phyloP scores from a whole-genome alignment of 108 stramenopile genomes.

The Fistulifera solaris region DNA sequence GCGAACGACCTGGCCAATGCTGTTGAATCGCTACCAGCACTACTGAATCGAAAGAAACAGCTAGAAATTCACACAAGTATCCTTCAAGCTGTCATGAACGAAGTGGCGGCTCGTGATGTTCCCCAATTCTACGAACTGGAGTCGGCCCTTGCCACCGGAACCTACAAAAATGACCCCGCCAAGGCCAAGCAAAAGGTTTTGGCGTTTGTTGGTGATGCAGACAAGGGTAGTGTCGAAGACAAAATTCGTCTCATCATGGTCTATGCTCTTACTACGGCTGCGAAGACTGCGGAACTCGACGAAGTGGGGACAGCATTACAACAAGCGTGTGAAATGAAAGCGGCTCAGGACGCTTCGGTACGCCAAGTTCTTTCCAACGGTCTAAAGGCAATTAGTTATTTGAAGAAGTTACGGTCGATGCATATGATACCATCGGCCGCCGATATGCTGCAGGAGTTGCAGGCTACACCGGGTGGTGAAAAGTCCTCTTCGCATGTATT shows the following conservation, averaged over 20 bases:
- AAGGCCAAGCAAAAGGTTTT: constrained; percentile 75
- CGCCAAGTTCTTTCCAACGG: constrained; percentile 38
- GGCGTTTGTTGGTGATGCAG: constrained; percentile 61
- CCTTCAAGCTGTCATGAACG: constrained; percentile 94
- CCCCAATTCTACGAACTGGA: constrained; percentile 95
- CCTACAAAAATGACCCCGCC: constrained; percentile 64
- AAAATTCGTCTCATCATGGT: constrained; percentile 90
- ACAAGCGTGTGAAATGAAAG: constrained; percentile 40
- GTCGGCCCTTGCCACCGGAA: constrained; percentile 67
- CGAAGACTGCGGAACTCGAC: constrained; percentile 64
- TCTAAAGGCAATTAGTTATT: constrained; percentile 60
- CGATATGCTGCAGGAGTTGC: constrained; percentile 42
- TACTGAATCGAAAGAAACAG: constrained; percentile 91
- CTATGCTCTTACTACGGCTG: constrained; percentile 67
- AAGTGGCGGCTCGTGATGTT: constrained; percentile 92
- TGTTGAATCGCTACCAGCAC: constrained; percentile 89
- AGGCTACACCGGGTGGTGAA: constrained; percentile 18
- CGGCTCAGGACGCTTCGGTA: constrained; percentile 41
- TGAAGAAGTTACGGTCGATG: constrained; percentile 83
- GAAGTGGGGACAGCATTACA: constrained; percentile 71
- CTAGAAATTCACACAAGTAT: constrained; percentile 95
- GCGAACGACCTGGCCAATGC: constrained; percentile 72
- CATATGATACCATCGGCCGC: constrained; percentile 71
- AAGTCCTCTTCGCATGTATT: constrained; percentile 32
- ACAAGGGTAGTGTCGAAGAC: constrained; percentile 91